phyloP scores from a whole-genome alignment of 345 rosid species.

The Camelina hispida region DNA sequence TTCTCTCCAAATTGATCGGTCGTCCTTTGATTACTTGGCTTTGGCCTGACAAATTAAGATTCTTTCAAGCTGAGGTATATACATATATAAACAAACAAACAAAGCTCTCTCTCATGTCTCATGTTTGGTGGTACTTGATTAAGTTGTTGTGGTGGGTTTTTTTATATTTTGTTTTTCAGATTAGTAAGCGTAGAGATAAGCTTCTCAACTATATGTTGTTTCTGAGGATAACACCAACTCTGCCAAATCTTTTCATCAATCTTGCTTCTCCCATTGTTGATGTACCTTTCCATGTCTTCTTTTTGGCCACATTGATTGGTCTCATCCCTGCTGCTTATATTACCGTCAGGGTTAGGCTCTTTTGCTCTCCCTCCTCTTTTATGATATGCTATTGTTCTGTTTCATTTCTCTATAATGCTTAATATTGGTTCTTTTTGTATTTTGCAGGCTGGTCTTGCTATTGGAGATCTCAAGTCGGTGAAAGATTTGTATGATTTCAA shows the following conservation, averaged over 20 bases:
- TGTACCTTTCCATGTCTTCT: conserved; percentile 95
- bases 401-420: neutral
- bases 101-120: neutral
- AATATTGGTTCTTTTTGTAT: neutral
- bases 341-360: conserved; percentile 82
- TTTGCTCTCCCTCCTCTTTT: neutral
- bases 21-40: conserved; percentile 90
- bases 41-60: conserved; percentile 95
- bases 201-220: conserved; percentile 96
- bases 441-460: conserved; percentile 81
- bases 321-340: conserved; percentile 93
- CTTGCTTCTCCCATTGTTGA: conserved; percentile 97
- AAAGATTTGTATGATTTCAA: conserved; percentile 86
- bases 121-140: conserved; percentile 4
- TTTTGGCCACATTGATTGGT: conserved; percentile 85
- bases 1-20: conserved; percentile 90
- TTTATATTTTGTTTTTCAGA: conserved; percentile 49
- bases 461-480: conserved; percentile 82
- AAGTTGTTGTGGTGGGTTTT: neutral
- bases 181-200: conserved; percentile 88
- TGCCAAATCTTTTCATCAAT: conserved; percentile 97
- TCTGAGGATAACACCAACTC: conserved; percentile 89
- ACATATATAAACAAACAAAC: neutral
- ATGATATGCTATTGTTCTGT: neutral
- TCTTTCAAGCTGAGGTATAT: conserved; percentile 95